phyloP scores from a whole-genome alignment of 2,329 filamentous ascomycete species.

The Diplocarpon rosae region DNA sequence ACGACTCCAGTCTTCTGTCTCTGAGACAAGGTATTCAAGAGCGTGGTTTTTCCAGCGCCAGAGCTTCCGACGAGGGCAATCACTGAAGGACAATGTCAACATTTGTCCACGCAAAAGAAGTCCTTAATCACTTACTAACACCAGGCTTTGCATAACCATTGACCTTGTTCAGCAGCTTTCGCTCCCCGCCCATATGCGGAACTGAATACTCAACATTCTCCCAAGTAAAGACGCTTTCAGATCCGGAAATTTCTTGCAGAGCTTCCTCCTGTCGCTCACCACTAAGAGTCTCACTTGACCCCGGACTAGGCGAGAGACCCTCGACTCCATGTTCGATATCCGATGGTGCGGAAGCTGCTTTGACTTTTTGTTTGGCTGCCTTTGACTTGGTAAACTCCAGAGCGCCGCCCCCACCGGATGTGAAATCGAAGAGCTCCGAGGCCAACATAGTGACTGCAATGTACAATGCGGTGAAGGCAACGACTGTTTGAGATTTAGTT shows the following conservation, averaged over 20 bases:
- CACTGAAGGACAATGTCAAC: too few relatives aligned
- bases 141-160: slow-evolving; percentile 73
- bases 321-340: slow-evolving; percentile 43
- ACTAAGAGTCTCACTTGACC: slow-evolving; percentile 17
- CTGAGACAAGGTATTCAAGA: slow-evolving; percentile 66
- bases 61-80: slow-evolving; percentile 73
- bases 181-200: slow-evolving; percentile 50
- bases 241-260: slow-evolving; percentile 39
- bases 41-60: slow-evolving; percentile 73
- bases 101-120: too few relatives aligned
- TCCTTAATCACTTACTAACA: too few relatives aligned
- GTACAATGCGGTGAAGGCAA: slow-evolving; percentile 67
- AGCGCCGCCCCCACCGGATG: slow-evolving; percentile 51
- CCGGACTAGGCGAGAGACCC: slow-evolving; percentile 21
- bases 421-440: slow-evolving; percentile 57
- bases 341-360: slow-evolving; percentile 31
- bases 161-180: slow-evolving; percentile 55
- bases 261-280: slow-evolving; percentile 30
- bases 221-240: slow-evolving; percentile 61
- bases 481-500: too few relatives aligned
- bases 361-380: slow-evolving; percentile 42
- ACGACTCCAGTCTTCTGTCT: slow-evolving; percentile 52
- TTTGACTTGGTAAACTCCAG: slow-evolving; percentile 62
- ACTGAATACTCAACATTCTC: slow-evolving; percentile 61
- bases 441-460: slow-evolving; percentile 60